phyloP scores from a whole-genome alignment of 129 eudicot genomes.

The Tanacetum coccineum region DNA sequence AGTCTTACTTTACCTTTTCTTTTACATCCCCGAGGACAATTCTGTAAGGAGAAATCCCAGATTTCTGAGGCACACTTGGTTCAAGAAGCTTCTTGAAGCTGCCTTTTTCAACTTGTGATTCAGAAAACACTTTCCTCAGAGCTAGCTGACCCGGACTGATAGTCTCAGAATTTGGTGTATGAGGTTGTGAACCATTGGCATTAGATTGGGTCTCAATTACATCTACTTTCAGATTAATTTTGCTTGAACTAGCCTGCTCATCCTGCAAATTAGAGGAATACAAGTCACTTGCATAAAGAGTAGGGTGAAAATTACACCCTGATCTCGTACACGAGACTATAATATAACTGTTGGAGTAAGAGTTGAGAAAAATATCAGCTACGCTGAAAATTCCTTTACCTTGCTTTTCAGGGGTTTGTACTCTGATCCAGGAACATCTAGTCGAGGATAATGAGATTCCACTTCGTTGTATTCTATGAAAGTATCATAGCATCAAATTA shows the following conservation, averaged over 20 bases:
- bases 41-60: constrained; percentile 88
- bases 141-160: constrained; percentile 47
- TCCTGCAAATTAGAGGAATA: constrained; percentile 41
- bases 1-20: constrained; percentile 61
- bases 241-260: constrained; percentile 33
- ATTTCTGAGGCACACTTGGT: constrained; percentile 70
- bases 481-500: constrained; percentile 7
- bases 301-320: constrained; percentile 9
- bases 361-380: background rate
- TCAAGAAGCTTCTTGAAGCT: constrained; percentile 93
- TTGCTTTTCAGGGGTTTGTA: constrained; percentile 57
- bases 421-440: constrained; percentile 88
- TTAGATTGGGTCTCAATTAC: constrained; percentile 38
- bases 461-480: constrained; percentile 57
- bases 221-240: constrained; percentile 18
- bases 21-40: constrained; percentile 86
- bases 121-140: constrained; percentile 61
- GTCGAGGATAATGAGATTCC: constrained; percentile 65
- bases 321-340: constrained; percentile 1
- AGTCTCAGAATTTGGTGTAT: constrained; percentile 44
- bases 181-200: constrained; percentile 38
- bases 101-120: constrained; percentile 62
- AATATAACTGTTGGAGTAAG: background rate
- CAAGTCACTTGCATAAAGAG: constrained; percentile 3
- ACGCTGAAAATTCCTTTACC: constrained; percentile 34